These are phyloP conservation scores for Starmerella kuoi DNA, from an alignment of 805 yeast genomes.

Conservation along the genomic window DNA sequence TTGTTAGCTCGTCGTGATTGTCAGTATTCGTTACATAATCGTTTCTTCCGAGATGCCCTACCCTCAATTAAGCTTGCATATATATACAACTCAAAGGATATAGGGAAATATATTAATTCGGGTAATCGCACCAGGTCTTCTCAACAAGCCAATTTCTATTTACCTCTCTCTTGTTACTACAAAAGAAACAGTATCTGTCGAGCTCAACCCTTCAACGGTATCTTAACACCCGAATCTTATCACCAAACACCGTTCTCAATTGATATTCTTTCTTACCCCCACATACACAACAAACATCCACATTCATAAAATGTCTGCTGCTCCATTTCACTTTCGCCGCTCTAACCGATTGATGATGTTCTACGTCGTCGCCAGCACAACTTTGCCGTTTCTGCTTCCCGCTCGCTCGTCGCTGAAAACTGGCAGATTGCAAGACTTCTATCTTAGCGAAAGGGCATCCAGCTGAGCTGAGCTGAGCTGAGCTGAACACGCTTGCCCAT, in stretches of 20 bases:
- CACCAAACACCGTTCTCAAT: too few relatives aligned
- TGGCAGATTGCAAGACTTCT: constrained; percentile 2
- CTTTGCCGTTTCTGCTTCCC: constrained; percentile 26
- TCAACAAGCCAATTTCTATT: too few relatives aligned
- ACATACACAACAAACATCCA: too few relatives aligned
- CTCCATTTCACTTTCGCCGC: constrained; percentile 1
- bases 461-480: background rate
- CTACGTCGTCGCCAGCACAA: constrained; percentile 24
- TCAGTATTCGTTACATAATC: constrained; percentile 7
- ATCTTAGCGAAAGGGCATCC: background rate
- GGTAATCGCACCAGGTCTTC: too few relatives aligned
- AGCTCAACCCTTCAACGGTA: too few relatives aligned
- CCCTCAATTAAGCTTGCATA: background rate
- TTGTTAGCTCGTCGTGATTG: constrained; percentile 6
- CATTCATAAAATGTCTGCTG: background rate
- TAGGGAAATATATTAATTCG: too few relatives aligned
- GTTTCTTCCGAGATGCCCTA: constrained; percentile 1
- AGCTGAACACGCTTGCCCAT: background rate
- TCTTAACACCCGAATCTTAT: too few relatives aligned
- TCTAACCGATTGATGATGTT: constrained; percentile 17
- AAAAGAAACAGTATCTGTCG: too few relatives aligned
- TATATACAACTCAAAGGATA: background rate
- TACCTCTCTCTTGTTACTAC: too few relatives aligned
- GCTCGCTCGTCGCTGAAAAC: constrained; percentile 21
- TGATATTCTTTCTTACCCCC: too few relatives aligned